A percentile compares a stretch with the other conserved stretches of the same genome.
phyloP scores from a whole-genome alignment of 2,329 filamentous ascomycete genomes.

The Fusarium sp. region DNA sequence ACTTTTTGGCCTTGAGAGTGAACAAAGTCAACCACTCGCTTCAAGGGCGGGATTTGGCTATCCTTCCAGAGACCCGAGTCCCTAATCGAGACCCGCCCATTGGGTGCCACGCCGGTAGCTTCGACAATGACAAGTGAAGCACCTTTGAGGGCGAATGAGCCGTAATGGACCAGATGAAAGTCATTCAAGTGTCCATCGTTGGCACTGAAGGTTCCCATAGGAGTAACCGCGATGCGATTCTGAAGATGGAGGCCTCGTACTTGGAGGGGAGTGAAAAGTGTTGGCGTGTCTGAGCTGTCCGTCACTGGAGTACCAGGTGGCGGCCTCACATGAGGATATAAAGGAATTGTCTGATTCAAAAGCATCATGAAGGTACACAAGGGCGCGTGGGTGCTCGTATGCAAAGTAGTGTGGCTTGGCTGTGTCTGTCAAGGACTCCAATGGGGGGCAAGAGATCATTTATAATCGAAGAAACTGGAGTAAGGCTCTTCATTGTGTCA shows the following conservation, averaged over 20 bases:
- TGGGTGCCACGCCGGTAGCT: background rate
- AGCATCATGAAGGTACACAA: background rate
- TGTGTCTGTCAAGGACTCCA: too few relatives aligned
- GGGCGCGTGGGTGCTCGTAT: background rate
- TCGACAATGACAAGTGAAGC: background rate
- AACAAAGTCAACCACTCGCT: background rate
- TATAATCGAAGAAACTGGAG: too few relatives aligned
- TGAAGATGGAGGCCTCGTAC: background rate
- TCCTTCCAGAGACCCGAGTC: conserved; percentile 11
- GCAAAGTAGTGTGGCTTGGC: fast-evolving
- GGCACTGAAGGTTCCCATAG: conserved; percentile 12
- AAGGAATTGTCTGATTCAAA: fast-evolving
- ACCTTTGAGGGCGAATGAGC: background rate
- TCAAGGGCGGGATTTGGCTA: conserved; percentile 1
- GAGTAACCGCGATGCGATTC: conserved; percentile 1
- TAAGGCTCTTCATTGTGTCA: too few relatives aligned
- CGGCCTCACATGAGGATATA: fast-evolving
- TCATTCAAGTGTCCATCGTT: background rate
- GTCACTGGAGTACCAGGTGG: fast-evolving
- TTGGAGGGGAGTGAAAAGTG: background rate
- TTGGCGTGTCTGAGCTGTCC: fast-evolving
- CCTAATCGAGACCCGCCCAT: background rate
- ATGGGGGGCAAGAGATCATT: too few relatives aligned
- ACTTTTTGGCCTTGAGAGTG: background rate
- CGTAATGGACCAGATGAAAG: background rate